Evolutionary conservation across 2,329 filamentous ascomycete genomes (phyloP), one percentile per base, ranked within the genome.

Genomic region (Calonectria naviculata): DNA sequence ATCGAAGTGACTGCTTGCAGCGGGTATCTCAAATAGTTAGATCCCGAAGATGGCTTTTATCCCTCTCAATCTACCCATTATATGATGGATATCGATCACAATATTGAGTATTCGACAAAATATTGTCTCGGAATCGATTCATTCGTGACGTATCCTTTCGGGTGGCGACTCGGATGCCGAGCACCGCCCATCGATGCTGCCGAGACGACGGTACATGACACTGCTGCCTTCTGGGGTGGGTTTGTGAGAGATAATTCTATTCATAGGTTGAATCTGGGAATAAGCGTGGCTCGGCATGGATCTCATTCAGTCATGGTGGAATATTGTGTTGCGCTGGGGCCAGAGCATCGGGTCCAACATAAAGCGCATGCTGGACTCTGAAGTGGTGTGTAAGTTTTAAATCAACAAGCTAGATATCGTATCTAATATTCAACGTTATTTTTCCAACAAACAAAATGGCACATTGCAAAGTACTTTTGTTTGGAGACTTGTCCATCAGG

Each of bases 401-500:
- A 62, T 28, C 36, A 29, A 46, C 31, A 15, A 15, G 29, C 49
- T 52, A 29, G 28, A 36, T 17, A 44, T 49, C 29, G n/a, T 10
- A 9, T 15, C 36, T 38, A 21, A 24, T 17, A 65, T 70, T 60
- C 64, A 67, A 60, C 63, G 71, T 67, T 29, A 24, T 42, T 34
- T 38, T 19, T 19, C 19, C 17, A 19, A 19, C 47, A 12, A 56
- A n/a, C 24, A 54, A 64, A 17, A 75, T 74, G 73, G 28, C 46
- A 21, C 66, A 62, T 29, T 54, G 64, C 49, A 70, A 66, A 46
- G 31, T 76, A 12, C 65, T 76, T 31, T 36, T 79, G 15, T 78
- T 80, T 58, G 78, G 78, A 12, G 78, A 80, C 31, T 52, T 79
- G 42, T 75, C 77, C 21, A 67, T 67, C 24, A 65, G 65, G 21